Evolutionary conservation across 2,329 filamentous ascomycete genomes (phyloP).

Genomic region (Hysterium pulicare): DNA sequence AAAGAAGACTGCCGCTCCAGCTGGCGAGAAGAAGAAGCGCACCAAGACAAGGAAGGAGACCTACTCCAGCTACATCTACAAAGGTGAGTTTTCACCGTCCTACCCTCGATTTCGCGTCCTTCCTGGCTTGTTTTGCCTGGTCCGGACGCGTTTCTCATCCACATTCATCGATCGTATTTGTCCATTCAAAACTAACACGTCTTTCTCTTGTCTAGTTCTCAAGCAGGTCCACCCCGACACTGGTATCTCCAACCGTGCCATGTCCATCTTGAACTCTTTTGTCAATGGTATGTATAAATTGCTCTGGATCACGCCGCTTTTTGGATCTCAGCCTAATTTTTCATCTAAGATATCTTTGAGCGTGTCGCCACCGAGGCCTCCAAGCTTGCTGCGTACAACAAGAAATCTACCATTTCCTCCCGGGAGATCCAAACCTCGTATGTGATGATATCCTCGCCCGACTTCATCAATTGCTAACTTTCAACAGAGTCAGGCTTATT

Average conservation of each 20-base stretch:
- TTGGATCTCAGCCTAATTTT: constrained; percentile 19
- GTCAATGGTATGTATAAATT: constrained; percentile 74
- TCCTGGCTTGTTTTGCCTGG: constrained; percentile 4
- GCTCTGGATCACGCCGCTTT: neutral
- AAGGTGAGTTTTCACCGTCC: constrained; percentile 64
- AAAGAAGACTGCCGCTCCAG: constrained; percentile 94
- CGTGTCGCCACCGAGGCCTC: constrained; percentile 97
- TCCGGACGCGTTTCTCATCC: neutral
- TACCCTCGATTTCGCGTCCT: neutral
- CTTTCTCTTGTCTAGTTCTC: constrained; percentile 68
- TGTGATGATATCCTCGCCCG: constrained; percentile 26
- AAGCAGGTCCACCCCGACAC: constrained; percentile 99
- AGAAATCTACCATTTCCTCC: constrained; percentile 99
- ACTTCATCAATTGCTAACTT: constrained; percentile 26
- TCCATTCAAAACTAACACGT: constrained; percentile 36
- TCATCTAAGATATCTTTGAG: constrained; percentile 90
- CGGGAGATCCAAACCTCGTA: constrained; percentile 98
- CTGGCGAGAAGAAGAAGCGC: constrained; percentile 99
- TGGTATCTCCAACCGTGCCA: constrained; percentile 99
- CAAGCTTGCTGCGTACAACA: constrained; percentile 99
- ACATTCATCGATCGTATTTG: constrained; percentile 4
- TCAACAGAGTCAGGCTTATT: constrained; percentile 77
- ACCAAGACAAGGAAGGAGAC: constrained; percentile 99
- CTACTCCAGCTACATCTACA: constrained; percentile 99
- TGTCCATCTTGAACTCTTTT: constrained; percentile 99